Evolutionary conservation across 225 moss, liverwort and hornwort genomes (phyloP).

Genomic region (Sphagnum contortum): DNA sequence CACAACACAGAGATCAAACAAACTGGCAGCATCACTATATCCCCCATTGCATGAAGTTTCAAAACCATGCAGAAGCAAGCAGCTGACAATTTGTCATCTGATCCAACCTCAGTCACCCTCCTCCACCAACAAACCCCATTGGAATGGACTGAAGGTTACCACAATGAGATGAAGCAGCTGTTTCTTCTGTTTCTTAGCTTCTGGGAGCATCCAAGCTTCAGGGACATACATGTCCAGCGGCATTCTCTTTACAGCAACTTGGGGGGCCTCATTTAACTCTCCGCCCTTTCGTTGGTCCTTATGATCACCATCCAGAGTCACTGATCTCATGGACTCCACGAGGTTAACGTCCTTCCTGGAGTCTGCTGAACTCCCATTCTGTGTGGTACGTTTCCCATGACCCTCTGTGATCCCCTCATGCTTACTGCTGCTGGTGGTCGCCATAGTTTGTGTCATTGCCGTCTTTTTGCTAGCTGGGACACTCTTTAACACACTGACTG

Average conservation of each 20-base stretch:
- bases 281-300: slow-evolving; percentile 16
- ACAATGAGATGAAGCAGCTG: slow-evolving; percentile 89
- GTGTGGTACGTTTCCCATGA: too few species aligned
- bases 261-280: slow-evolving; percentile 5
- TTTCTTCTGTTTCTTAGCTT: slow-evolving; percentile 42
- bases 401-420: too few species aligned
- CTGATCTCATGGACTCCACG: slow-evolving; percentile 33
- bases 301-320: slow-evolving; percentile 24
- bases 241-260: slow-evolving; percentile 1
- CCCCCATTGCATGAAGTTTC: slow-evolving; percentile 1
- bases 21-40: background rate
- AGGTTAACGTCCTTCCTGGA: slow-evolving; percentile 23
- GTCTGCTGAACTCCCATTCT: slow-evolving; percentile 24
- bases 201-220: slow-evolving; percentile 80
- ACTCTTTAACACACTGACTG: slow-evolving; percentile 22
- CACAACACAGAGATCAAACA: too few species aligned
- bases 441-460: slow-evolving; percentile 11
- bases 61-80: background rate
- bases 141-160: slow-evolving; percentile 25
- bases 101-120: too few species aligned
- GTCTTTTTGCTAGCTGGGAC: slow-evolving; percentile 6
- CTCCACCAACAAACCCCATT: too few species aligned
- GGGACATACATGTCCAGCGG: slow-evolving; percentile 48
- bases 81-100: too few species aligned
- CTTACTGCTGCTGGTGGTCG: slow-evolving; percentile 13